phyloP scores from a whole-genome alignment of 2,329 filamentous ascomycete genomes.

The Epichloe uncinata region DNA sequence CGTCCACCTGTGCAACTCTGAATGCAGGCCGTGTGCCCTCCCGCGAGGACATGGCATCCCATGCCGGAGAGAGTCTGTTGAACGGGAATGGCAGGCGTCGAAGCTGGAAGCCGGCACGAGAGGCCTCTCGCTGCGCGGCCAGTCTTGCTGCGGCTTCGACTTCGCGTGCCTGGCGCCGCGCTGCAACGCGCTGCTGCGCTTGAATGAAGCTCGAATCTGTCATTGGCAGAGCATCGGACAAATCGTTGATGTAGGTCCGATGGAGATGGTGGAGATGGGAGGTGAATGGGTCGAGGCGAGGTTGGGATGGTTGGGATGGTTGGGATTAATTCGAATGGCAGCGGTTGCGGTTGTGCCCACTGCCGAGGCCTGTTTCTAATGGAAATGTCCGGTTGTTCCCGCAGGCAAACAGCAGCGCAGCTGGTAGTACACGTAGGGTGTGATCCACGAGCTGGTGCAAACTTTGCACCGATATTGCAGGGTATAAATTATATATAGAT shows the following conservation, averaged over 20 bases:
- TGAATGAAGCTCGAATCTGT: constrained; percentile 61
- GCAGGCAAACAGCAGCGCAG: too few relatives aligned
- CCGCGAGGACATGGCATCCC: constrained; percentile 59
- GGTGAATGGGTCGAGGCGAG: too few relatives aligned
- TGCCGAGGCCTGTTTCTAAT: too few relatives aligned
- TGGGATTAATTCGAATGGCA: too few relatives aligned
- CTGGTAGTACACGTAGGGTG: too few relatives aligned
- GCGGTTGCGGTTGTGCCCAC: too few relatives aligned
- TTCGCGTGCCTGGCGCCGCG: constrained; percentile 66
- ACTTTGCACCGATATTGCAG: too few relatives aligned
- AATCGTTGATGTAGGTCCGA: neutral
- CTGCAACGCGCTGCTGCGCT: constrained; percentile 75
- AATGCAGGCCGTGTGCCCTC: constrained; percentile 77
- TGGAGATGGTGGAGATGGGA: too few relatives aligned
- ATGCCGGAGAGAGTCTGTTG: constrained; percentile 44
- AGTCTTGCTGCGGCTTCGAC: constrained; percentile 46
- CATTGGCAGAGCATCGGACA: constrained; percentile 26
- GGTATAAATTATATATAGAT: too few relatives aligned
- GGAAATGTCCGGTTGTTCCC: too few relatives aligned
- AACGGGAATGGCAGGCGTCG: constrained; percentile 50
- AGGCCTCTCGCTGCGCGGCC: constrained; percentile 35
- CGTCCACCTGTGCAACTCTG: constrained; percentile 90
- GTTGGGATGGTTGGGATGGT: too few relatives aligned
- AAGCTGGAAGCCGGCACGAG: constrained; percentile 40
- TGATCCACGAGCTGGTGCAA: too few relatives aligned